Conservation (phyloP, 2,329 filamentous ascomycete genomes). For the Bisporella sp. region DNA sequence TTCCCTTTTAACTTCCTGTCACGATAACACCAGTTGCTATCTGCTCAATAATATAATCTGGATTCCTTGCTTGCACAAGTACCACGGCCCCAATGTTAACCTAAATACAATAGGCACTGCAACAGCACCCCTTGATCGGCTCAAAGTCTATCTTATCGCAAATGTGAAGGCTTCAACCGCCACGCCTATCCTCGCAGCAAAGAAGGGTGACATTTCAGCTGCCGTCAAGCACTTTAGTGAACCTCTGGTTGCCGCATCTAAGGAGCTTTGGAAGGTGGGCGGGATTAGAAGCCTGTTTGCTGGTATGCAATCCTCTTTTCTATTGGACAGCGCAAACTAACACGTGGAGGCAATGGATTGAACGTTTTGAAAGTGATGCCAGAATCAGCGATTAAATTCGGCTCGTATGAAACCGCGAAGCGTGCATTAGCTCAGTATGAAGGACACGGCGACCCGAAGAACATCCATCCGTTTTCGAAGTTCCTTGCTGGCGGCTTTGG, state of each 20-base stretch:
- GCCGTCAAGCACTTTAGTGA: constrained; percentile 59
- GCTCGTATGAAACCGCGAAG: constrained; percentile 94
- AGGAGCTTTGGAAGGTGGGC: constrained; percentile 77
- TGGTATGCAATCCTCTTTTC: constrained; percentile 46
- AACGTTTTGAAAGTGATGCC: constrained; percentile 99
- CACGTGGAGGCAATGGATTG: constrained; percentile 71
- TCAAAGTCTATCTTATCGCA: constrained; percentile 96
- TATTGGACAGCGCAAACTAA: constrained; percentile 1
- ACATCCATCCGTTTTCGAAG: constrained; percentile 77
- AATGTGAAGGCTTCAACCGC: constrained; percentile 61
- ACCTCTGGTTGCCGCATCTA: constrained; percentile 66
- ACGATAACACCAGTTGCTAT: too few relatives aligned
- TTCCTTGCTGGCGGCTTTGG: constrained; percentile 87
- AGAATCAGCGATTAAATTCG: constrained; percentile 97
- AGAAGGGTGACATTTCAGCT: constrained; percentile 58
- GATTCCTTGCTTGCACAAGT: too few relatives aligned
- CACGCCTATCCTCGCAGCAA: constrained; percentile 58
- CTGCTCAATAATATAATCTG: too few relatives aligned
- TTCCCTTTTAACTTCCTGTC: neutral
- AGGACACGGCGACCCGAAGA: constrained; percentile 74
- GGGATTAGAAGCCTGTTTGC: constrained; percentile 88
- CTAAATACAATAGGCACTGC: constrained; percentile 52
- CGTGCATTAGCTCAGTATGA: constrained; percentile 78
- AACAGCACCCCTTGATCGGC: constrained; percentile 89
- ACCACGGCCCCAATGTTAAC: neutral